A percentile compares a stretch with the other conserved stretches of the same genome.
phyloP scores from a whole-genome alignment of 2,329 filamentous ascomycete genomes.

The Coniochaeta sp. region DNA sequence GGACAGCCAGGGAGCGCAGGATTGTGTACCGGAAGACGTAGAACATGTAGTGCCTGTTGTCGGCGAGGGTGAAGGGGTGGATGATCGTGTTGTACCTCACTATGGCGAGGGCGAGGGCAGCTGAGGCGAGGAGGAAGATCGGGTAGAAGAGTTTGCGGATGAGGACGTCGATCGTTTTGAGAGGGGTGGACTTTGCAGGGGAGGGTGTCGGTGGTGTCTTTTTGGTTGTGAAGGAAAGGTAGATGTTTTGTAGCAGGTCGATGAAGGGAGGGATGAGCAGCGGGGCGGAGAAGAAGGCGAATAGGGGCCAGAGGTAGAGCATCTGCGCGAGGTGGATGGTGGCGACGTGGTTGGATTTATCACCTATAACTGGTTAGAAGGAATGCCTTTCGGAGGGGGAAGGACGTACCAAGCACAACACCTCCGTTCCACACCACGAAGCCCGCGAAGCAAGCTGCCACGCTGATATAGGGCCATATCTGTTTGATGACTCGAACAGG shows the following conservation, averaged over 20 bases:
- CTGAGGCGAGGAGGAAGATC: slow-evolving; percentile 29
- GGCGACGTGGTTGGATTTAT: slow-evolving; percentile 90
- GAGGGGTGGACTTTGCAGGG: too few relatives aligned
- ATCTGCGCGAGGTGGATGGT: slow-evolving; percentile 87
- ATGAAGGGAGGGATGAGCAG: slow-evolving; percentile 50
- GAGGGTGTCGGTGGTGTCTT: too few relatives aligned
- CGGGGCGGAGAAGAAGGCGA: slow-evolving; percentile 83
- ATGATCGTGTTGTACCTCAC: slow-evolving; percentile 86
- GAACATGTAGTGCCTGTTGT: slow-evolving; percentile 96
- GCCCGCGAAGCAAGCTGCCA: slow-evolving; percentile 59
- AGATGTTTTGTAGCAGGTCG: slow-evolving; percentile 27
- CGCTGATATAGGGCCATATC: slow-evolving; percentile 52
- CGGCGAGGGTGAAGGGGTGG: slow-evolving; percentile 91
- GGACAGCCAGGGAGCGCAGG: slow-evolving; percentile 54
- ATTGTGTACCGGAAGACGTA: slow-evolving; percentile 88
- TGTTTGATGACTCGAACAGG: slow-evolving; percentile 35
- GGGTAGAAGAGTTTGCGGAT: slow-evolving; percentile 25
- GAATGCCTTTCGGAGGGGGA: background rate
- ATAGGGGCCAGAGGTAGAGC: slow-evolving; percentile 90
- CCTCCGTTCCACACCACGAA: slow-evolving; percentile 87
- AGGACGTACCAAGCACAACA: slow-evolving; percentile 72
- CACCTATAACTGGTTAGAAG: slow-evolving; percentile 47
- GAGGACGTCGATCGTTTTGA: slow-evolving; percentile 15
- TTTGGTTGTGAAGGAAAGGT: too few relatives aligned
- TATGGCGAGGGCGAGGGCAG: slow-evolving; percentile 32